phyloP scores from a whole-genome alignment of 441 rosid genomes.

The Jatropha multifida region DNA sequence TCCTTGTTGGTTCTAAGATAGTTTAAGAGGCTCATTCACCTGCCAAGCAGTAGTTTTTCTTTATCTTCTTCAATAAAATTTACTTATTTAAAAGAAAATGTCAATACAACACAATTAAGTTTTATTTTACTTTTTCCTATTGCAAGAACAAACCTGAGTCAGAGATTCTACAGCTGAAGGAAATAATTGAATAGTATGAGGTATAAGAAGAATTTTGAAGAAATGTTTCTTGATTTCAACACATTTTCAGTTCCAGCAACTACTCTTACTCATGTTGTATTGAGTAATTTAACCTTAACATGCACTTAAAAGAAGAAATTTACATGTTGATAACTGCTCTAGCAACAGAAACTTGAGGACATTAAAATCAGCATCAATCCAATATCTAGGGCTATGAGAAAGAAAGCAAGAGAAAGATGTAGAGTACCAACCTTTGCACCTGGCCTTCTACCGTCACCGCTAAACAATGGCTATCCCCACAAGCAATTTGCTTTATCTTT shows the following conservation, averaged over 20 bases:
- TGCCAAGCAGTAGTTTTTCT: neutral
- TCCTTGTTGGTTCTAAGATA: neutral
- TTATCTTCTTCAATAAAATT: neutral
- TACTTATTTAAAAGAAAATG: neutral
- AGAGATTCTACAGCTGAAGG: neutral
- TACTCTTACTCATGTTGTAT: neutral
- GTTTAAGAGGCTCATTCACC: neutral
- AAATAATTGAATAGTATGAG: neutral
- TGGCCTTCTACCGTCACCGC: slow-evolving; percentile 90
- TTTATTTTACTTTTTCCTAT: neutral
- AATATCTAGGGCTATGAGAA: neutral
- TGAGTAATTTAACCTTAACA: neutral
- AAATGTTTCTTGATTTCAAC: neutral
- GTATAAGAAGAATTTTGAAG: neutral
- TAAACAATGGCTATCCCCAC: slow-evolving; percentile 97
- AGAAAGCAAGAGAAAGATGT: slow-evolving; percentile 5
- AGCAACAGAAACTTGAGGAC: neutral
- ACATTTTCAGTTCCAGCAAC: neutral
- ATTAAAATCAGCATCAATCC: slow-evolving; percentile 10
- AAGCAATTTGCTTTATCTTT: slow-evolving; percentile 88
- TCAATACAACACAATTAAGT: neutral
- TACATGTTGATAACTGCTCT: neutral
- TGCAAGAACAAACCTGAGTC: neutral
- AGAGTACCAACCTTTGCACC: slow-evolving; percentile 67
- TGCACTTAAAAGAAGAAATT: neutral